Evolutionary conservation across 2,329 filamentous ascomycete genomes (phyloP), one percentile per base, ranked within the genome.

Genomic region (Trichoderma simmonsii): DNA sequence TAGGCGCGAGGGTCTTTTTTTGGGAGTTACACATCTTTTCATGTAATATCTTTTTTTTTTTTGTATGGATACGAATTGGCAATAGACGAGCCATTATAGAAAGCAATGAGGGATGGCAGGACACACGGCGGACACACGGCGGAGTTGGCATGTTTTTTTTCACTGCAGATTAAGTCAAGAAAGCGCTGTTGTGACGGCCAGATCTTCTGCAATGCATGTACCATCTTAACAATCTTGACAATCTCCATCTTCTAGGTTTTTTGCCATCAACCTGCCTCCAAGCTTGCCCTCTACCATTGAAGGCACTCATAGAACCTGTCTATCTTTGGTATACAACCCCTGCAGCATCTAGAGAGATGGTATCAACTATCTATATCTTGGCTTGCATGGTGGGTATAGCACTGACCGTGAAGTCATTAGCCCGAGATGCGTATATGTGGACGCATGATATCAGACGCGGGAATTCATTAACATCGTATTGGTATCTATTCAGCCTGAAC

Each of bases 71-170:
- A 32, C 21, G 8, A 6, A n/a, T 66, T 43, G 63, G 63, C 43
- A 24, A 66, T 66, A 66, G 63, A 66, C 43, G 63, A 54, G 63
- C 63, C 63, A 56, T 56, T 15, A 66, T 66, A 56, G 63, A 66
- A 32, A 18, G 18, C 43, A 54, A 24, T 26, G 43, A 30, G 30
- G 48, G 21, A 54, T 24, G 48, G 43, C 5, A 51, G 43, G 43
- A 54, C 28, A 65, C 21, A 24, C 15, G 21, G 30, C 30, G 28
- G 28, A 21, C 15, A 21, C 2, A 21, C 12, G 39, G n/a, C 6
- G 43, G 28, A 54, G 63, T 51, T 65, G 62, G 62, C 28, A 51
- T 14, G 26, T 15, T 32, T 51, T 32, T 51, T 32, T n/a, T 36
- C 6, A 43, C 18, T n/a, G 7, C 39, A 43, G 39, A n/a, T n/a